These are phyloP conservation scores for Sugiyamaella smithiae DNA, from an alignment of 805 yeast species.

Conservation along the genomic window DNA sequence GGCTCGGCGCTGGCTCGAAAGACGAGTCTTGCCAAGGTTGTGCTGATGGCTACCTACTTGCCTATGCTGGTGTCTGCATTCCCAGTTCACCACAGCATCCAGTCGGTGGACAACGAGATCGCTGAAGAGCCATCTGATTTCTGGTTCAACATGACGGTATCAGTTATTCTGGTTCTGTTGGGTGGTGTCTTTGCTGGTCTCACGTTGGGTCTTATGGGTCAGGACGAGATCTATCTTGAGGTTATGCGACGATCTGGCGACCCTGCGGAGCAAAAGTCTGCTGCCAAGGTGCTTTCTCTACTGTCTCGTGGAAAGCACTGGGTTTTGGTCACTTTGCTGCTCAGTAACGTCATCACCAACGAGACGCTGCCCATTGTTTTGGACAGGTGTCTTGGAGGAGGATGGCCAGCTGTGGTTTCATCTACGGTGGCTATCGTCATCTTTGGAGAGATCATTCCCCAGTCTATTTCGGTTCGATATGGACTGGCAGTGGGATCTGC, in stretches of 20 bases:
- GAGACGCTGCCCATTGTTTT: conserved; percentile 92
- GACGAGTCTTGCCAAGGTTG: conserved; percentile 14
- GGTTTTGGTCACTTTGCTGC: conserved; percentile 84
- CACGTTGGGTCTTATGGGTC: conserved; percentile 97
- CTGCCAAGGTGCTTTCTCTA: conserved; percentile 66
- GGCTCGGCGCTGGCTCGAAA: not conserved
- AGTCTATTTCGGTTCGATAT: conserved; percentile 85
- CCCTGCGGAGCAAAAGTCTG: conserved; percentile 58
- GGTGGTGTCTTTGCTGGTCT: conserved; percentile 47
- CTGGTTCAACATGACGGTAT: conserved; percentile 34
- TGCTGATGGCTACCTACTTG: conserved; percentile 17
- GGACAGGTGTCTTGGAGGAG: conserved; percentile 92
- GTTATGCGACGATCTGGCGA: conserved; percentile 87
- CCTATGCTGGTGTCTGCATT: conserved; percentile 16
- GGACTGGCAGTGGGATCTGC: conserved; percentile 89
- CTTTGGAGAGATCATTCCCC: conserved; percentile 96
- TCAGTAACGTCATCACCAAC: conserved; percentile 87
- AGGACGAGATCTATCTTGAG: conserved; percentile 90
- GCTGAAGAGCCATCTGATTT: conserved; percentile 14
- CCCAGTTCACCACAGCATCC: conserved; percentile 11
- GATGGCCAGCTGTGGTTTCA: conserved; percentile 92
- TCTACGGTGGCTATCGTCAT: conserved; percentile 92
- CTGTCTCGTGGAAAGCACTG: conserved; percentile 89
- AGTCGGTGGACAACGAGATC: not conserved
- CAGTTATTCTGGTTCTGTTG: conserved; percentile 34